phyloP scores from a whole-genome alignment of 768 basidiomycete genomes.

The Pisolithus orientalis region DNA sequence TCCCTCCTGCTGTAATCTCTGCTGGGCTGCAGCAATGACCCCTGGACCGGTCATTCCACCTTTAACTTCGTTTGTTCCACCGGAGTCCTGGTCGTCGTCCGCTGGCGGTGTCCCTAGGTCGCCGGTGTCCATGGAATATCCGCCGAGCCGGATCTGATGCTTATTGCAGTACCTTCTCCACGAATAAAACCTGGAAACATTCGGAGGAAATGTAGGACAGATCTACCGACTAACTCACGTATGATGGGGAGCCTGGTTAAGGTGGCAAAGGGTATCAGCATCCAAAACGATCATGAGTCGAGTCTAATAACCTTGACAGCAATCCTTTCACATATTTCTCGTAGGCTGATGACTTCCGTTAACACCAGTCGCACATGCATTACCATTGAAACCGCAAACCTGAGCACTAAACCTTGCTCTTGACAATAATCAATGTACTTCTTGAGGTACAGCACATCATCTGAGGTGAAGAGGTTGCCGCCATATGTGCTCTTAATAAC shows the following conservation, averaged over 20 bases:
- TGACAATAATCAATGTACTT: conserved; percentile 90
- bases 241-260: conserved; percentile 72
- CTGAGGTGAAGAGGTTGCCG: conserved; percentile 80
- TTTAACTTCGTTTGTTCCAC: conserved; percentile 31
- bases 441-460: conserved; percentile 78
- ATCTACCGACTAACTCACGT: conserved; percentile 44
- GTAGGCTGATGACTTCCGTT: conserved; percentile 28
- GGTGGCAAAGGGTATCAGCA: neutral
- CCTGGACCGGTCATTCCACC: conserved; percentile 34
- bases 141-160: conserved; percentile 84
- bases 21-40: conserved; percentile 39
- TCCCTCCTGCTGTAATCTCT: conserved; percentile 33
- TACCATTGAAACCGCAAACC: conserved; percentile 33
- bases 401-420: conserved; percentile 78
- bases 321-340: conserved; percentile 84
- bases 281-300: conserved; percentile 2
- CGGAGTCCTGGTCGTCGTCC: conserved; percentile 38
- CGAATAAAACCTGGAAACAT: conserved; percentile 66
- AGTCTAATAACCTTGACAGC: conserved; percentile 60
- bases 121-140: conserved; percentile 70
- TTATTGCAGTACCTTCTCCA: conserved; percentile 93
- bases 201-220: neutral
- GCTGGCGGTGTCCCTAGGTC: conserved; percentile 40
- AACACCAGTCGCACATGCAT: conserved; percentile 24
- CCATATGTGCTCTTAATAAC: conserved; percentile 88